These are phyloP conservation scores for Priceomyces fermenticarens DNA, from an alignment of 805 yeast genomes.

Conservation along the genomic window DNA sequence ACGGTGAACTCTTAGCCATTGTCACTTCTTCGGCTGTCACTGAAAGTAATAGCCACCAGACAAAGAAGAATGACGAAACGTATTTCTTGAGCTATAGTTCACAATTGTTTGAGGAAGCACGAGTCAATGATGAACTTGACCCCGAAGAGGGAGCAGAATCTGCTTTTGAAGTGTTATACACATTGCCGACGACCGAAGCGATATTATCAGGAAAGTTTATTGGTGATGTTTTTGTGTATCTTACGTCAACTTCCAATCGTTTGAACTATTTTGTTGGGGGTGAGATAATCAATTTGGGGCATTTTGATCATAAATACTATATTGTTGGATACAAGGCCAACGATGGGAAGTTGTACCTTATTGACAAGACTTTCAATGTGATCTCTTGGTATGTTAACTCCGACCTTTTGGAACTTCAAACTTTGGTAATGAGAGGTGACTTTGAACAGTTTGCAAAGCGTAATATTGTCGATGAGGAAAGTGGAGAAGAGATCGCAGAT, in stretches of 20 bases:
- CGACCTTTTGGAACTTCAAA: conserved; percentile 91
- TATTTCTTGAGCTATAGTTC: conserved; percentile 75
- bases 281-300: conserved; percentile 85
- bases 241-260: conserved; percentile 76
- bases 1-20: conserved; percentile 84
- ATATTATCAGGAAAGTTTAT: conserved; percentile 92
- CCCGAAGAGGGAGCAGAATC: conserved; percentile 88
- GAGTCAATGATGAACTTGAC: conserved; percentile 55
- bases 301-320: conserved; percentile 84
- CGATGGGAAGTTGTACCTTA: conserved; percentile 84
- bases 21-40: conserved; percentile 35
- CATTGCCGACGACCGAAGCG: conserved; percentile 64
- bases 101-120: conserved; percentile 61
- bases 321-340: conserved; percentile 81
- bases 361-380: conserved; percentile 87
- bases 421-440: conserved; percentile 93
- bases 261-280: conserved; percentile 95
- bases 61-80: conserved; percentile 51
- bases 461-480: conserved; percentile 29
- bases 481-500: conserved; percentile 38
- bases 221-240: conserved; percentile 94
- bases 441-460: conserved; percentile 56
- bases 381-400: conserved; percentile 78
- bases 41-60: conserved; percentile 15
- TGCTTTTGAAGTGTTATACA: conserved; percentile 80